Evolutionary conservation across 257 asterid genomes (phyloP), one percentile per base, ranked within the genome.

Genomic region (Henckelia pumila): DNA sequence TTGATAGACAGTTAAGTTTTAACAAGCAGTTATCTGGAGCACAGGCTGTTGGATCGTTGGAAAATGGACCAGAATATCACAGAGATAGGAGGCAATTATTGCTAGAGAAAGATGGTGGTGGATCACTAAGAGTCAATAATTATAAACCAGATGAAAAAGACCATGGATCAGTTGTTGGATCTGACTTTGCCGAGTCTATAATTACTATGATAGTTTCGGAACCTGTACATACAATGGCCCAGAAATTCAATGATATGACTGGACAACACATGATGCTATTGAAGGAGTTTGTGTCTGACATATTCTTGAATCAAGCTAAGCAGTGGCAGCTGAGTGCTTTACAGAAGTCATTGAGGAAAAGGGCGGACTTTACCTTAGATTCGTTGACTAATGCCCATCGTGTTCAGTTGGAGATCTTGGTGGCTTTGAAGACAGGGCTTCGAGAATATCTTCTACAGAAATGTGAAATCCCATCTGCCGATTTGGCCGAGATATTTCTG

Each of bases 151-250:
- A 81, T 71, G 83, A 77, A 70, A 84, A 79, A 73, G 89, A 84
- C 79, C 84, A 79, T 69, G 76, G 67, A 37, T 64, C 73, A 78
- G 73, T 70, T 21, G 75, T 74, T 78, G 96, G 88, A 63, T 61
- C 86, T 47, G 99, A 89, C 71, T 80, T 84, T 70, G 78, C 86
- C 5, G 98, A 91, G 81, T 92, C 96, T 14, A 79, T 86, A 26
- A 82, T 94, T 61, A 79, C 93, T 21, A 88, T 81, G 91, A 74
- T 87, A 61, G 91, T 87, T 70, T 88, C 99, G 35, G 96, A 94
- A 63, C 92, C 99, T 50, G 61, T 89, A 30, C 82, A 79, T 61
- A 28, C 76, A 26, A 86, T 86, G 74, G 78, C 89, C 75, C 84
- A 76, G 72, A 81, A 80, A 71, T 87, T 94, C 64, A 79, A 33